Conservation (phyloP, 441 rosid species). For the Omphalea diandra region DNA sequence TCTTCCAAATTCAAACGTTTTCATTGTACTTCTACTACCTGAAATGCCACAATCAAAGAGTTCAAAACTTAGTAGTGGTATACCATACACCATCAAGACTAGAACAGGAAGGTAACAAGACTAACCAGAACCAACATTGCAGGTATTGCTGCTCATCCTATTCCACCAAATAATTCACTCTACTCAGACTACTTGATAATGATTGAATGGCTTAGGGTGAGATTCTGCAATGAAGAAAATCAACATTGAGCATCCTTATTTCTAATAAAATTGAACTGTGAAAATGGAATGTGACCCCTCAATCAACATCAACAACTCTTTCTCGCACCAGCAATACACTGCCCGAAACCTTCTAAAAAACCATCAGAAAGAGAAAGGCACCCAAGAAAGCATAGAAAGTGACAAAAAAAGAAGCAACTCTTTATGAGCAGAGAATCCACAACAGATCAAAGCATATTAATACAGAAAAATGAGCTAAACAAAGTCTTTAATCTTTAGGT, state of each 20-base stretch:
- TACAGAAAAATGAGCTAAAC: constrained; percentile 23
- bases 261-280: constrained; percentile 32
- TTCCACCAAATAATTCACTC: constrained; percentile 9
- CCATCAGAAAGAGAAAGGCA: constrained; percentile 38
- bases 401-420: constrained; percentile 28
- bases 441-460: constrained; percentile 29
- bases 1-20: constrained; percentile 63
- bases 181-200: constrained; percentile 12
- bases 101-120: constrained; percentile 3
- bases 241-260: constrained; percentile 27
- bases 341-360: constrained; percentile 25
- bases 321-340: constrained; percentile 25
- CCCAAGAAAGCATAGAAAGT: constrained; percentile 23
- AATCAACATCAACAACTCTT: constrained; percentile 28
- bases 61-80: constrained; percentile 12
- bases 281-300: constrained; percentile 28
- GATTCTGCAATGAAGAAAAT: constrained; percentile 39
- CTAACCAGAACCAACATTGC: constrained; percentile 39
- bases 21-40: constrained; percentile 50
- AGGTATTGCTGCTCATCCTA: constrained; percentile 34
- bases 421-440: constrained; percentile 39
- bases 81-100: constrained; percentile 5
- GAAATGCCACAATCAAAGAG: constrained; percentile 26
- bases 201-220: constrained; percentile 16
- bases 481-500: constrained; percentile 13